Evolutionary conservation across 306 rosid species (phyloP), one percentile per base, ranked within the genome.

Genomic region (Quercus aquifolioides): DNA sequence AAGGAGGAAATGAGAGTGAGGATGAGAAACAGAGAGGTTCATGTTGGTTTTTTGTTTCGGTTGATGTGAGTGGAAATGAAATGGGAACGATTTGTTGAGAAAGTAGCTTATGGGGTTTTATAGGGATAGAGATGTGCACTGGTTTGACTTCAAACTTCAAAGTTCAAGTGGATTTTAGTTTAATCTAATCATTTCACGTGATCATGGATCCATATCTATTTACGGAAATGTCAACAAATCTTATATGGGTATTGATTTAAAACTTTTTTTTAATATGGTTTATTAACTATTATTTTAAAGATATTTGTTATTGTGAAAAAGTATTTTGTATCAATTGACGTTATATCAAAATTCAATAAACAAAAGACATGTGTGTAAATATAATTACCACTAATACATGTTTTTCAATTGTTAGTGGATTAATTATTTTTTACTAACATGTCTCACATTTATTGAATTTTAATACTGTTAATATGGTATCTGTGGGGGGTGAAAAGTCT

Each of bases 321-420:
- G 1, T 31, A 31, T 31, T 38, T 38, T 38, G 11, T 2, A 38
- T 38, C 0, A 0, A 38, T 38, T 38, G 0, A 38, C 0, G 0
- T 7, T 0, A 0, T 7, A 7, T 38, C 3, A 38, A 38, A 0
- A 38, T 0, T 2, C 0, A 7, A 38, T 38, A 38, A 6, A 2
- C 1, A 0, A 7, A 0, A 38, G 0, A 0, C 0, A 41, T 8
- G 0, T 0, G 2, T 7, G 46, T 8, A 41, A 41, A 2, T 8
- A 41, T 8, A 41, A 41, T 8, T 41, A 41, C 0, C 0, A 8
- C 0, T 8, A 2, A 8, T 0, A 0, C 0, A 41, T 8, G 1
- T 41, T 3, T 8, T 41, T 8, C 0, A 8, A 41, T 41, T 8
- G 0, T 41, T 41, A 8, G 1, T 41, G 1, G 0, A 0, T 41